Evolutionary conservation across 345 rosid genomes (phyloP).

Genomic region (Gossypium anomalum): DNA sequence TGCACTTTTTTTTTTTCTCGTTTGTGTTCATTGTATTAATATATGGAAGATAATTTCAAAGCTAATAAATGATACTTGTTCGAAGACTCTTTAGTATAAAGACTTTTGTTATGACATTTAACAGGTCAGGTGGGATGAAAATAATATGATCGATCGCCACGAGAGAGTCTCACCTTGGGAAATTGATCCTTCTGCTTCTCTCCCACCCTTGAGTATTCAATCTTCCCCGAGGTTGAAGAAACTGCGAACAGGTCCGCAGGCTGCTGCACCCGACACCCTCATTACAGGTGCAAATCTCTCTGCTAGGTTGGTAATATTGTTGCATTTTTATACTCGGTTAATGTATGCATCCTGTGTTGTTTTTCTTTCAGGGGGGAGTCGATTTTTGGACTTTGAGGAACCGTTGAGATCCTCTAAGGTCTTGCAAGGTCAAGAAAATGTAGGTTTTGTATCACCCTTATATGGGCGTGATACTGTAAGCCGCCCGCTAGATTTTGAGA

Average conservation of each 20-base stretch:
- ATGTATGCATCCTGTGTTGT: background rate
- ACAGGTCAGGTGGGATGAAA: conserved; percentile 90
- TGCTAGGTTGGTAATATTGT: background rate
- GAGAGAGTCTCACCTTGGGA: conserved; percentile 92
- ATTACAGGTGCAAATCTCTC: conserved; percentile 36
- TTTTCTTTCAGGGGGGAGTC: conserved; percentile 43
- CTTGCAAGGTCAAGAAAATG: conserved; percentile 99
- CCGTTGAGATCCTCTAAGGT: conserved; percentile 91
- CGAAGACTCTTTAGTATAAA: background rate
- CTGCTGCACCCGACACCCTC: conserved; percentile 47
- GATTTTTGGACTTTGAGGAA: conserved; percentile 81
- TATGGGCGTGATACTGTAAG: conserved; percentile 55
- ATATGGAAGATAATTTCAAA: background rate
- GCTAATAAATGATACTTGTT: background rate
- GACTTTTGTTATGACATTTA: background rate
- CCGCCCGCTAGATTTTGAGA: conserved; percentile 55
- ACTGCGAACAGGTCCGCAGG: conserved; percentile 57
- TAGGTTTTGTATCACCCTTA: conserved; percentile 62
- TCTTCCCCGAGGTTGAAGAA: conserved; percentile 82
- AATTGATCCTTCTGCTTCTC: conserved; percentile 72
- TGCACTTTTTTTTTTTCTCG: background rate
- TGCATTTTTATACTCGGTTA: background rate
- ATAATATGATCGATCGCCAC: conserved; percentile 46
- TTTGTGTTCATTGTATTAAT: background rate
- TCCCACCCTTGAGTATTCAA: conserved; percentile 64